Percentiles rank a stretch among this genome's conserved stretches.
These are phyloP conservation scores for Fusarium sp. DNA, from an alignment of 2,329 filamentous ascomycete genomes.

Conservation along the genomic window DNA sequence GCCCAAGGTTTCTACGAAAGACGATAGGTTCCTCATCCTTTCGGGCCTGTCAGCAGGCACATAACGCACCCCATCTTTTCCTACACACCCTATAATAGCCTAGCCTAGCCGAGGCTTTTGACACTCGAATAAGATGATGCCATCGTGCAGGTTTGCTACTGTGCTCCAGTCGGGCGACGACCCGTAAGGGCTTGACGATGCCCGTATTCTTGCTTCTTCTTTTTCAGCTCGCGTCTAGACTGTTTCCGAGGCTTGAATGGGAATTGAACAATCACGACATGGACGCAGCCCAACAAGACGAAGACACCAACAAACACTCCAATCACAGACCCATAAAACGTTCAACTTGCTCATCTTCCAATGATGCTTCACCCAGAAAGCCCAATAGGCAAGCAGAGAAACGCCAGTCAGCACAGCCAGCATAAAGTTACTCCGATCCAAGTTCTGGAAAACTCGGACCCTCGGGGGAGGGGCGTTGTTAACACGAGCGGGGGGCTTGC, in stretches of 20 bases:
- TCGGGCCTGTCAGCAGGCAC: constrained; percentile 4
- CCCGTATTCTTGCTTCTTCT: neutral
- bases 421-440: neutral
- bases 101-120: neutral
- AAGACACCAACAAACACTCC: neutral
- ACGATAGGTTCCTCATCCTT: neutral
- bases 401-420: neutral
- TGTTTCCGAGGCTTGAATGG: neutral
- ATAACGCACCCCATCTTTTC: neutral
- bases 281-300: neutral
- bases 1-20: neutral
- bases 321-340: neutral
- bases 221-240: neutral
- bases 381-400: neutral
- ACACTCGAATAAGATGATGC: constrained; percentile 5
- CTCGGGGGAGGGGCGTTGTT: neutral
- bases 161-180: neutral
- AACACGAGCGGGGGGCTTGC: neutral
- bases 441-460: neutral
- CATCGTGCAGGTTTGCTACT: neutral
- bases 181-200: neutral
- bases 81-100: neutral
- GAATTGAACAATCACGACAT: neutral
- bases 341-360: neutral
- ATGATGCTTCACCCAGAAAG: neutral